Evolutionary conservation across 768 basidiomycete genomes (phyloP).

Genomic region (Brasilioporus rufonigricans): DNA sequence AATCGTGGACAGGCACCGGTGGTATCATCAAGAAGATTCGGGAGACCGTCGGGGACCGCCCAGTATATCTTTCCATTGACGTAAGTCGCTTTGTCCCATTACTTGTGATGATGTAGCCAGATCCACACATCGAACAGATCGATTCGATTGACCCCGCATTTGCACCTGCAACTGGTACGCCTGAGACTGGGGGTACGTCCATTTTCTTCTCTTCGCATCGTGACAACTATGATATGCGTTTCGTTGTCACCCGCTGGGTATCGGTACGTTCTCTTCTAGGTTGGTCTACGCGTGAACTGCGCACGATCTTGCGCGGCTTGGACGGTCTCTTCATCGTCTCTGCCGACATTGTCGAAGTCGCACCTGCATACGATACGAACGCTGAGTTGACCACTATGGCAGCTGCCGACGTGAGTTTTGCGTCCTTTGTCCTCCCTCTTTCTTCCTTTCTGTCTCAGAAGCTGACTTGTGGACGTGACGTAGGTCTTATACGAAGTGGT

Average conservation of each 20-base stretch:
- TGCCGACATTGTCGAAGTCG: slow-evolving; percentile 83
- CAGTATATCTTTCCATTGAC: slow-evolving; percentile 79
- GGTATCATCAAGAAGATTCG: slow-evolving; percentile 83
- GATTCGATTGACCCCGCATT: slow-evolving; percentile 81
- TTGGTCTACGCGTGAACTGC: slow-evolving; percentile 81
- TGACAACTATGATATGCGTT: no score
- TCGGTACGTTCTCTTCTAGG: slow-evolving; percentile 19
- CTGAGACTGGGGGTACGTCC: slow-evolving; percentile 65
- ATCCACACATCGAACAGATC: slow-evolving; percentile 41
- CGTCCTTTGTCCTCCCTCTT: background rate
- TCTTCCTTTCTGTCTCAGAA: no score
- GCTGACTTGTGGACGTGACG: slow-evolving; percentile 15
- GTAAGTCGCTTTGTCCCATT: slow-evolving; percentile 44
- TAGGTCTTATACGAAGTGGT: slow-evolving; percentile 74
- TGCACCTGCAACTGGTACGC: slow-evolving; percentile 82
- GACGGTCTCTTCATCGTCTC: slow-evolving; percentile 76
- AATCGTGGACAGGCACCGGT: slow-evolving; percentile 52
- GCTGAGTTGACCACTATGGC: slow-evolving; percentile 64
- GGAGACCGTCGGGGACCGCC: slow-evolving; percentile 67
- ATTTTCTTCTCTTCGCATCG: background rate
- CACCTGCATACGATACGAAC: slow-evolving; percentile 74
- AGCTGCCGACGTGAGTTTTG: slow-evolving; percentile 51
- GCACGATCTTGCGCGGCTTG: slow-evolving; percentile 71
- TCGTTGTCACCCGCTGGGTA: no score
- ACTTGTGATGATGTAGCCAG: no score